Evolutionary conservation across 768 basidiomycete species (phyloP).

Genomic region (Stropharia rugosoannulata): DNA sequence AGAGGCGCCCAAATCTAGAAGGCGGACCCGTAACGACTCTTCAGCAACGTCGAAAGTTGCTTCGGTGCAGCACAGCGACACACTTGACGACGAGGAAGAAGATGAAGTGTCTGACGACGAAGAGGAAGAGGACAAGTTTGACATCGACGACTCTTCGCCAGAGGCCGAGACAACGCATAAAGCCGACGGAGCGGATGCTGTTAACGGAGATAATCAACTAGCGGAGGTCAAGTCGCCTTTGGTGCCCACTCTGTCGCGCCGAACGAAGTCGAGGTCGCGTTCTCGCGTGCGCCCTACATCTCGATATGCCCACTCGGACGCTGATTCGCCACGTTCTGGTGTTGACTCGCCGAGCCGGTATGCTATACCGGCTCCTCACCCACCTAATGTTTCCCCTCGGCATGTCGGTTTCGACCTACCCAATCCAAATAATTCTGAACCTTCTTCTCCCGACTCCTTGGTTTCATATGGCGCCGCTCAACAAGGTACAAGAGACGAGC

Average conservation of each 20-base stretch:
- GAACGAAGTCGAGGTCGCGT: conserved; percentile 44
- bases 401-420: conserved; percentile 50
- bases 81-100: conserved; percentile 43
- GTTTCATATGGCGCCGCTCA: conserved; percentile 25
- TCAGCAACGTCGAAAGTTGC: conserved; percentile 13
- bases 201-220: background rate
- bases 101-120: conserved; percentile 53
- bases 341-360: conserved; percentile 66
- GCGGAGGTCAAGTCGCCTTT: conserved; percentile 6
- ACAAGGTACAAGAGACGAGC: conserved; percentile 32
- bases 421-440: conserved; percentile 29
- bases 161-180: conserved; percentile 38
- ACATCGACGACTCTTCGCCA: conserved; percentile 88
- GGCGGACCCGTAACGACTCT: background rate
- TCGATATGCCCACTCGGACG: too few relatives aligned
- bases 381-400: conserved; percentile 42
- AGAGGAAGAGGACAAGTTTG: conserved; percentile 74
- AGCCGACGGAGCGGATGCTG: background rate
- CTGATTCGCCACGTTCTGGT: conserved; percentile 37
- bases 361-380: conserved; percentile 49
- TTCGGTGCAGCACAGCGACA: conserved; percentile 26
- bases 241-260: conserved; percentile 17
- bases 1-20: conserved; percentile 45
- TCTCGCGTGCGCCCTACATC: conserved; percentile 36
- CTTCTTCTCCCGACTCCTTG: conserved; percentile 39